phyloP scores from a whole-genome alignment of 1,284 basidiomycete species.

The Pseudozyma sp. region DNA sequence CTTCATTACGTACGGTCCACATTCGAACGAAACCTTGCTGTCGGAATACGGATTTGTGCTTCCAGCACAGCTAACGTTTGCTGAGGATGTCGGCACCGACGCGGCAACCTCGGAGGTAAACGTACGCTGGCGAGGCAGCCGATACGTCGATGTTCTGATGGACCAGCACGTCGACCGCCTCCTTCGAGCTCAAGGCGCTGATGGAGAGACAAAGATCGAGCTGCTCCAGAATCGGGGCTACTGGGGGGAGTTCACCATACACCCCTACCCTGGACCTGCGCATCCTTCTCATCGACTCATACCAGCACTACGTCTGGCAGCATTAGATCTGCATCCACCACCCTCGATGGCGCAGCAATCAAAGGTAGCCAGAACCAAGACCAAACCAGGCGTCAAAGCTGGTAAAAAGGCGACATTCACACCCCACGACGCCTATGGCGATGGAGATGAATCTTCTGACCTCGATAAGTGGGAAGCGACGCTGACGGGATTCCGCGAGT shows the following conservation, averaged over 20 bases:
- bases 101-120: background rate
- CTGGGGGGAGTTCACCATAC: slow-evolving; percentile 61
- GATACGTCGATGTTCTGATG: slow-evolving; percentile 52
- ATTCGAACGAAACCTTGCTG: slow-evolving; percentile 55
- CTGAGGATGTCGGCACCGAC: background rate
- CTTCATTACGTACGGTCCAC: slow-evolving; percentile 63
- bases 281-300: slow-evolving; percentile 64
- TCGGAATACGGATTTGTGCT: slow-evolving; percentile 64
- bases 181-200: slow-evolving; percentile 24
- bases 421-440: background rate
- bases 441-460: background rate
- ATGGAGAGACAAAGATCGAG: slow-evolving; percentile 50
- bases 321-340: slow-evolving; percentile 21
- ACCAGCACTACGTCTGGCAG: slow-evolving; percentile 52
- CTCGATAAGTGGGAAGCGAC: slow-evolving; percentile 53
- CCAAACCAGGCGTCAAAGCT: slow-evolving; percentile 18
- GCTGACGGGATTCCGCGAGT: slow-evolving; percentile 37
- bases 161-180: slow-evolving; percentile 38
- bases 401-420: slow-evolving; percentile 12
- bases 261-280: slow-evolving; percentile 55
- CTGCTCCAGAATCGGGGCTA: slow-evolving; percentile 58
- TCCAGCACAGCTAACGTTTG: slow-evolving; percentile 4
- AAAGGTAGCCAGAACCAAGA: slow-evolving; percentile 32
- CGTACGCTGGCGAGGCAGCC: slow-evolving; percentile 44
- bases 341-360: background rate